A percentile compares a stretch with the other conserved stretches of the same genome.
Evolutionary conservation across 1,284 basidiomycete genomes (phyloP).

Genomic region (Leccinum fuscescens): DNA sequence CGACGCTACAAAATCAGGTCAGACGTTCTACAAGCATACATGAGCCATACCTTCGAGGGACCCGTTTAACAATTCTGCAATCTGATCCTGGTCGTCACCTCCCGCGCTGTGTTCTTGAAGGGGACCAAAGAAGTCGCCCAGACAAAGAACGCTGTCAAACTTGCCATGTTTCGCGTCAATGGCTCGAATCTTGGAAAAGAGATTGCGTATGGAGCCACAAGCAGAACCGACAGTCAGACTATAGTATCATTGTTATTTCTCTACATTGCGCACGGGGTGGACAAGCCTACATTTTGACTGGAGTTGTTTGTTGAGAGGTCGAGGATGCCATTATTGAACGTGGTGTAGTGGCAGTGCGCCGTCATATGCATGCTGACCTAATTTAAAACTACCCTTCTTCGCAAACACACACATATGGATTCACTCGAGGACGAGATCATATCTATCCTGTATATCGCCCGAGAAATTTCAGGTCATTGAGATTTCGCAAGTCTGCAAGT

Average conservation of each 20-base stretch:
- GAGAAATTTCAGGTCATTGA: conserved; percentile 75
- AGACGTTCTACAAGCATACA: neutral
- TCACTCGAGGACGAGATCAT: conserved; percentile 73
- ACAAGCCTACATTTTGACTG: conserved; percentile 44
- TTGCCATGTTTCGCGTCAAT: conserved; percentile 95
- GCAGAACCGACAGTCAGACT: conserved; percentile 89
- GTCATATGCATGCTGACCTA: conserved; percentile 26
- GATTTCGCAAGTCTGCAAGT: conserved; percentile 7
- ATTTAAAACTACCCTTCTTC: conserved; percentile 3
- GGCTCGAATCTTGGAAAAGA: conserved; percentile 79
- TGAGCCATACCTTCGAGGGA: conserved; percentile 55
- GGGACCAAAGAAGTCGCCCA: conserved; percentile 88
- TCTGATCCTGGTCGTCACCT: conserved; percentile 46
- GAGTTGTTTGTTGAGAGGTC: conserved; percentile 1
- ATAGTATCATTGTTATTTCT: conserved; percentile 5
- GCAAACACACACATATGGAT: conserved; percentile 43
- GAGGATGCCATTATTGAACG: conserved; percentile 23
- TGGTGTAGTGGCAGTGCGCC: neutral
- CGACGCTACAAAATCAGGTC: conserved; percentile 12
- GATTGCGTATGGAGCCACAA: conserved; percentile 68
- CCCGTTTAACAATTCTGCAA: conserved; percentile 61
- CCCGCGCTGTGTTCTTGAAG: conserved; percentile 42
- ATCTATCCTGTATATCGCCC: conserved; percentile 79
- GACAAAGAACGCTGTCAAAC: conserved; percentile 85
- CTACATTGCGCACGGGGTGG: neutral